Evolutionary conservation across 495 filamentous ascomycete genomes (phyloP), one percentile per base, ranked within the genome.

Genomic region (Massariosphaeria phaeospora): DNA sequence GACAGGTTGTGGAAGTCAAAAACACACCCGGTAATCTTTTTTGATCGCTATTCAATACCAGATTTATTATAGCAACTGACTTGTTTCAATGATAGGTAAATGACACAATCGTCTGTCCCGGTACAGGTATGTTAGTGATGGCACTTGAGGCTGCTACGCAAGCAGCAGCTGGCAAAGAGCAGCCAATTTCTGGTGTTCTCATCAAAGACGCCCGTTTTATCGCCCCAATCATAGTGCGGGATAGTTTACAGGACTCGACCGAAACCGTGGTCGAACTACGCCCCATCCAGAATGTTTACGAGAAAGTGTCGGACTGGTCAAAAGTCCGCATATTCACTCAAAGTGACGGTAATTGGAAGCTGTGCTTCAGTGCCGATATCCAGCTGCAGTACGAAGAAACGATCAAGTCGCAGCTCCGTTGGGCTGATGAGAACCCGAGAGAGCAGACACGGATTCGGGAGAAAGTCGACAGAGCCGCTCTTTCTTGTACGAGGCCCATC

Each of bases 91-190:
- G n/a, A n/a, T n/a, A n/a, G n/a, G 39, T 42, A 8, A 42, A 15
- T 23, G 23, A 10, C 7, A 6, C 25, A 2, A 31, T 8, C 2
- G 3, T 48, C 5, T 48, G 24, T 26, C 44, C 44, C 5, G 44
- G 24, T 8, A 25, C 44, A 4, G 44, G 44, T 6, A 48, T 48
- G 44, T 8, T 48, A 4, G 44, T 48, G 4, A 48, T 48, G 23
- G 44, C 44, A 20, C 3, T 48, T 9, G 44, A 48, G 21, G 44
- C 34, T 17, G 34, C 34, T 17, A 38, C 6, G 4, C 34, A 7
- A 5, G 34, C n/a, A 3, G 34, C 34, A 5, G 20, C 34, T 6
- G 34, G n/a, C n/a, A n/a, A n/a, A n/a, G 34, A 15, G 20, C 20
- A 6, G 34, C 6, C 5, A 17, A 6, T 38, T 13, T 38, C 34